Conservation (phyloP, 441 rosid genomes). For the Gossypium davidsonii region DNA sequence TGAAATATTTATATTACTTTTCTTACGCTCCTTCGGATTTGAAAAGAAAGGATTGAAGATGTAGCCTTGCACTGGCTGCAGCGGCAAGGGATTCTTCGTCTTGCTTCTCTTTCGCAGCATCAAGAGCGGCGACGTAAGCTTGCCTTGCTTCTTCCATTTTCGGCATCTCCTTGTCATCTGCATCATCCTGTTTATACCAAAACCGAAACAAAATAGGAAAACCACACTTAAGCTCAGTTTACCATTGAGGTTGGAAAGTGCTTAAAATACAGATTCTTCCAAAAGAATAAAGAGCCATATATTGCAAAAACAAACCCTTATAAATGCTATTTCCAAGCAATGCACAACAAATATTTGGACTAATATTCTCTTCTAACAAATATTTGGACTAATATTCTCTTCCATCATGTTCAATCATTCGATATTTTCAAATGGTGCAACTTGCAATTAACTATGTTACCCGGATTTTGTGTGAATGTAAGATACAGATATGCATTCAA, state of each 20-base stretch:
- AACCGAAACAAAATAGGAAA: no score
- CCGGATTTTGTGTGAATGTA: not conserved
- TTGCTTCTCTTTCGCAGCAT: constrained; percentile 54
- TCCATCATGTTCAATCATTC: not conserved
- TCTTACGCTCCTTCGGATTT: constrained; percentile 22
- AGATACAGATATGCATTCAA: not conserved
- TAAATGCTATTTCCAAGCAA: not conserved
- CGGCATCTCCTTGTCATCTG: constrained; percentile 37
- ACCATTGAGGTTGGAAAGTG: no score
- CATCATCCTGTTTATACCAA: constrained; percentile 41
- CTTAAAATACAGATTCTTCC: not conserved
- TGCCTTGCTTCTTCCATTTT: constrained; percentile 74
- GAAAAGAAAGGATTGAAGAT: constrained; percentile 62
- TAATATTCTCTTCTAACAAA: not conserved
- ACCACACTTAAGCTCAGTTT: no score
- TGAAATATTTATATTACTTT: constrained; percentile 15
- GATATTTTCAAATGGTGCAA: not conserved
- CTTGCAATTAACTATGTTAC: not conserved
- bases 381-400: not conserved
- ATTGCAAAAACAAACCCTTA: not conserved
- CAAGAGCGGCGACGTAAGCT: constrained; percentile 61
- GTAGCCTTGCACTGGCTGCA: constrained; percentile 56
- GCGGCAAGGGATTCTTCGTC: constrained; percentile 71
- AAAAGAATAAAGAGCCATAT: not conserved
- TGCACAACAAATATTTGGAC: not conserved